Evolutionary conservation across 164 flowering plant species (phyloP), one percentile per base, ranked within the genome.

Genomic region (Litsea cubeba): DNA sequence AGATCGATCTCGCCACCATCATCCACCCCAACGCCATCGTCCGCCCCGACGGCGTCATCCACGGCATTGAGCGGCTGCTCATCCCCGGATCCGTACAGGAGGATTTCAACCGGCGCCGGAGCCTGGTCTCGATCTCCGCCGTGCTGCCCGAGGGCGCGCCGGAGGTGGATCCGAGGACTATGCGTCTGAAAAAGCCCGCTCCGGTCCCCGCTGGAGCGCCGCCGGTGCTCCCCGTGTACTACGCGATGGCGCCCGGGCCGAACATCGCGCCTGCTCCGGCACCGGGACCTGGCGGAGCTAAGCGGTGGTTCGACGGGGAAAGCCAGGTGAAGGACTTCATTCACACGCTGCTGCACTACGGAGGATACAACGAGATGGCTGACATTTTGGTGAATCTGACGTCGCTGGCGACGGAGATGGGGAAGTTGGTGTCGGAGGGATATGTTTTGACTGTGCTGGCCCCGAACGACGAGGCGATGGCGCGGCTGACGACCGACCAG

Each of bases 391-490:
- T 91, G 4, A 89, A 91, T 60, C 75, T 89, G 18, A 89, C 96
- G 0, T 89, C 93, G 0, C 74, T 91, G 14, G 96, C 89, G 14
- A 82, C 91, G 0, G 93, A 91, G 71, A 89, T 91, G 91, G 96
- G 96, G 14, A 70, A 81, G 46, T 68, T 91, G 12, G 92, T 91
- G 0, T 88, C 93, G 0, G 96, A 91, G 66, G 96, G 96, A 1
- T 91, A 91, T 69, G 89, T 88, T 1, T 60, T 91, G 14, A 91
- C 94, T 0, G 94, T 91, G 0, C 57, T 91, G 28, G 97, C 97
- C 0, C 97, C 97, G 0, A 88, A 90, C 67, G 97, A 91, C 54
- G 97, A 91, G 50, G 94, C 97, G 14, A 91, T 91, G 94, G 92
- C 89, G 7, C 85, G 84, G 81, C 84, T 91, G 50, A 88, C 92